Conservation (phyloP, 176 grass and related monocot genomes). For the Carex kokanica region DNA sequence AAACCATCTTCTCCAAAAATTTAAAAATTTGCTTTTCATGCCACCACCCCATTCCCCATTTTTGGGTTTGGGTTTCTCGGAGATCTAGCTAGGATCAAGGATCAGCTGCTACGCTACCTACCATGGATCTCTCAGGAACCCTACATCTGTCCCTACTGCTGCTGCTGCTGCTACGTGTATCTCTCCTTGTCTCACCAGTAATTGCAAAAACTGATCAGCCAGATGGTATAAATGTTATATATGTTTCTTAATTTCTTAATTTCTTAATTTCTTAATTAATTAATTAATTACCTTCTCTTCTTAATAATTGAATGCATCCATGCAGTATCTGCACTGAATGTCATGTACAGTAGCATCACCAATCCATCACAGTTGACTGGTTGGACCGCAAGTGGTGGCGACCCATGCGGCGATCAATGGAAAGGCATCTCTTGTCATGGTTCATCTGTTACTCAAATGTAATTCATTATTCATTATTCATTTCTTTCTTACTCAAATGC, state of each 20-base stretch:
- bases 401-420: slow-evolving; percentile 70
- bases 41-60: neutral
- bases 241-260: too few species aligned
- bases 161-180: too few species aligned
- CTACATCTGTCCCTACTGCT: neutral
- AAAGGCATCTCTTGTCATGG: slow-evolving; percentile 67
- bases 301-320: too few species aligned
- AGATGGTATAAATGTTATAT: slow-evolving; percentile 42
- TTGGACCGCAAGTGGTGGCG: slow-evolving; percentile 61
- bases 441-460: slow-evolving; percentile 81
- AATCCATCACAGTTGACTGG: slow-evolving; percentile 54
- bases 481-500: too few species aligned
- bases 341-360: slow-evolving; percentile 73
- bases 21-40: slow-evolving; percentile 7
- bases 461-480: neutral
- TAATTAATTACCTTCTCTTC: too few species aligned
- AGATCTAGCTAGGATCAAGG: slow-evolving; percentile 34
- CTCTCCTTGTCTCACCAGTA: neutral
- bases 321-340: slow-evolving; percentile 73
- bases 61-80: slow-evolving; percentile 26
- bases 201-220: slow-evolving; percentile 56
- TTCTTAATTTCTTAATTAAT: too few species aligned
- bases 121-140: slow-evolving; percentile 37
- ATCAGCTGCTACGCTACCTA: neutral
- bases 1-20: slow-evolving; percentile 4